A percentile compares a stretch with the other conserved stretches of the same genome.
phyloP scores from a whole-genome alignment of 1,139 yeast genomes.

The Yamadazyma trypodendri region DNA sequence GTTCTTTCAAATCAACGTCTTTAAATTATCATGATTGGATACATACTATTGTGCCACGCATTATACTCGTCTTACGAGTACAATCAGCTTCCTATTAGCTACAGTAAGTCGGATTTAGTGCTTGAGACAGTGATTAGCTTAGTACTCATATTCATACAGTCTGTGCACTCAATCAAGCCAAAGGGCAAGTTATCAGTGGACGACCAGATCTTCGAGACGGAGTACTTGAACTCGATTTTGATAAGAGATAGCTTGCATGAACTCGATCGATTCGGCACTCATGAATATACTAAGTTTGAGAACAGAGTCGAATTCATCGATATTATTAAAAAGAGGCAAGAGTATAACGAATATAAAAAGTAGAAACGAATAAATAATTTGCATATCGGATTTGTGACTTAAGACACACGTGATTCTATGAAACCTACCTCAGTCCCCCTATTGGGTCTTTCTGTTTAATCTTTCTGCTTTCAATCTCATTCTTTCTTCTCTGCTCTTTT shows the following conservation, averaged over 20 bases:
- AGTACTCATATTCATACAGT: slow-evolving; percentile 34
- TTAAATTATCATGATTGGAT: slow-evolving; percentile 23
- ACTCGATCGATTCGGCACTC: slow-evolving; percentile 44
- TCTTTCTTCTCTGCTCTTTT: slow-evolving; percentile 34
- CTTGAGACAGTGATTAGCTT: slow-evolving; percentile 44
- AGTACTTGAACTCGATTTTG: slow-evolving; percentile 43
- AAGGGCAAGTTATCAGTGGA: slow-evolving; percentile 22
- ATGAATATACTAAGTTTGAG: slow-evolving; percentile 42
- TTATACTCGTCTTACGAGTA: slow-evolving; percentile 54
- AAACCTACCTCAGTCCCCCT: background rate
- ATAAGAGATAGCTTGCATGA: slow-evolving; percentile 47
- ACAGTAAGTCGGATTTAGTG: slow-evolving; percentile 30
- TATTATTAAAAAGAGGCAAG: slow-evolving; percentile 37
- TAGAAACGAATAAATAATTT: background rate
- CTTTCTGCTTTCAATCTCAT: slow-evolving; percentile 35
- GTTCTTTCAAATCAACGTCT: background rate
- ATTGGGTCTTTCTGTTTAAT: slow-evolving; percentile 12
- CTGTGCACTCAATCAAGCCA: slow-evolving; percentile 28
- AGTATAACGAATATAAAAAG: slow-evolving; percentile 29
- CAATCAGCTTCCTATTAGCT: slow-evolving; percentile 34
- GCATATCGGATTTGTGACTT: background rate
- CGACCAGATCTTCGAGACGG: slow-evolving; percentile 20
- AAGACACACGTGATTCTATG: background rate
- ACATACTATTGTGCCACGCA: slow-evolving; percentile 40
- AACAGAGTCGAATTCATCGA: slow-evolving; percentile 48